Base-by-base conservation (phyloP, 192 early-diverging fungal genomes). In the Linderina pennispora region DNA sequence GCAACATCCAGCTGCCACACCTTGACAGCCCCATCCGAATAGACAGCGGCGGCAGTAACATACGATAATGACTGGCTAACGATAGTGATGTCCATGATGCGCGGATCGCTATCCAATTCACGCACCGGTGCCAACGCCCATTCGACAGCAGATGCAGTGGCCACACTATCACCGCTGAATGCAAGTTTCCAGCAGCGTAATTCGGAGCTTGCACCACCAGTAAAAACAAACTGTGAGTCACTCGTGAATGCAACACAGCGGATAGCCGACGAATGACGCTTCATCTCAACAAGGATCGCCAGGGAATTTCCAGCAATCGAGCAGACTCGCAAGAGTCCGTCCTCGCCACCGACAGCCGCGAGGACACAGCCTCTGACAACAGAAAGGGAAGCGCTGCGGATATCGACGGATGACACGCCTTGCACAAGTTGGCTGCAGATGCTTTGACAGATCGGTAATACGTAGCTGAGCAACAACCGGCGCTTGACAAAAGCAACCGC, bases 51-150 rank as follows among this genome's bases (percentile, higher is more conserved):
- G 18, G 89, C 40, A 84, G 45, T 49, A 84, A 76, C 13, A 66
- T 15, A 3, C 61, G 13, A 18, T 21, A 8, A 33, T 23, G 43
- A 49, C 26, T 16, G 71, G 32, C 3, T 40, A 32, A 39, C 64
- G 0, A 82, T 70, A 3, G 75, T 61, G 1, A 82, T 62, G 42
- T 82, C 87, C 90, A 92, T 92, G 41, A 92, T 84, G 3, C 90
- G 62, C 5, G 53, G 20, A 19, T 55, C 65, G 17, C 10, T 23
- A 35, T 43, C 40, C 8, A 21, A 4, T 3, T 25, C 39, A 31
- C 25, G 43, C 24, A 32, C 28, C 23, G 22, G 45, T 14, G 23
- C 55, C 38, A 26, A 24, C 3, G 42, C 43, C 53, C 28, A 40
- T 16, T 62, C 50, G 16, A 48, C 21, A 23, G 37, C 11, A 3